A percentile compares a stretch with the other conserved stretches of the same genome.
These are phyloP conservation scores for Dothideomycetes sp. DNA, from an alignment of 2,329 filamentous ascomycete genomes.

Conservation along the genomic window DNA sequence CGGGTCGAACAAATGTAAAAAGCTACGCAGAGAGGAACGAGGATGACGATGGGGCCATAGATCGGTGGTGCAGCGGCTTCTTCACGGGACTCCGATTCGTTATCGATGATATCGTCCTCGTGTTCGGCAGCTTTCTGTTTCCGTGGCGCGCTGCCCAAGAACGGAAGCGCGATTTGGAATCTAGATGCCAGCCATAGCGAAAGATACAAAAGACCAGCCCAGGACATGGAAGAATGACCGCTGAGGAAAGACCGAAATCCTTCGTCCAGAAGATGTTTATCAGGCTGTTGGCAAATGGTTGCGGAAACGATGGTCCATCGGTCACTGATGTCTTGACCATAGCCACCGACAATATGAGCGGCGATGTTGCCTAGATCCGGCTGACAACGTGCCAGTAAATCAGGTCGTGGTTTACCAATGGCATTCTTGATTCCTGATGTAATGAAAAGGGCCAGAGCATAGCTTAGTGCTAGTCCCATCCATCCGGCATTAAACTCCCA, in stretches of 20 bases:
- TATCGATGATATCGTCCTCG: constrained; percentile 12
- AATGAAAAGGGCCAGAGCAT: constrained; percentile 66
- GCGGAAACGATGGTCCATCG: constrained; percentile 64
- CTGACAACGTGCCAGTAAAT: constrained; percentile 60
- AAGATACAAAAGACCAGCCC: constrained; percentile 74
- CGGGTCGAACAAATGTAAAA: constrained; percentile 78
- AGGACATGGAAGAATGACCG: constrained; percentile 65
- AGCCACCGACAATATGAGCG: constrained; percentile 53
- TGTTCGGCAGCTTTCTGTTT: constrained; percentile 5
- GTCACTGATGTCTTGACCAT: constrained; percentile 40
- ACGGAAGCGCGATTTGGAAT: constrained; percentile 65
- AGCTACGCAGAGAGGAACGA: constrained; percentile 64
- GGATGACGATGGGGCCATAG: constrained; percentile 61
- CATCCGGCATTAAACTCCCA: constrained; percentile 84
- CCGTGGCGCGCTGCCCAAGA: constrained; percentile 34
- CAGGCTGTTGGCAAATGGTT: constrained; percentile 61
- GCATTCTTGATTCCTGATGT: constrained; percentile 77
- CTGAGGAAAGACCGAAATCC: constrained; percentile 80
- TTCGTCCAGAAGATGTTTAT: constrained; percentile 57
- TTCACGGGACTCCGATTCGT: constrained; percentile 9
- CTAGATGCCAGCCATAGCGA: constrained; percentile 81
- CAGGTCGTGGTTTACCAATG: constrained; percentile 55
- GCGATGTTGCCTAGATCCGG: constrained; percentile 60
- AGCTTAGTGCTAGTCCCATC: constrained; percentile 66
- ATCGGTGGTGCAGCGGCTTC: constrained; percentile 63